phyloP scores from a whole-genome alignment of 768 basidiomycete species.

The Rossbeevera mucosa region DNA sequence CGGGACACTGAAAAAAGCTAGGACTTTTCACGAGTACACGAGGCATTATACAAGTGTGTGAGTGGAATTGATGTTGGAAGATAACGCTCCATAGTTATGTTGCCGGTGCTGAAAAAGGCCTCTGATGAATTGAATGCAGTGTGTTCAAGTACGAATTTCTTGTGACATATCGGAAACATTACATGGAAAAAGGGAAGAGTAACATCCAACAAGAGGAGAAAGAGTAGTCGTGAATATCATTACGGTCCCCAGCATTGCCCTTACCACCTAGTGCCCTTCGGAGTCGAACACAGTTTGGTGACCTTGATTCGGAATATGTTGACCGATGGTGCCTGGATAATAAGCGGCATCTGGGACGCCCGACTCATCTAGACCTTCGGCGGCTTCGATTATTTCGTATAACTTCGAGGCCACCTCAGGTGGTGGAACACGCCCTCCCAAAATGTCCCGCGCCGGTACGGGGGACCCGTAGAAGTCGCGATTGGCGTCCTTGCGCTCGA shows the following conservation, averaged over 20 bases:
- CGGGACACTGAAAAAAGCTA: background rate
- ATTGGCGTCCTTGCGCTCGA: constrained; percentile 95
- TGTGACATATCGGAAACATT: too few relatives aligned
- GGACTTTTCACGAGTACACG: background rate
- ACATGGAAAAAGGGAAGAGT: background rate
- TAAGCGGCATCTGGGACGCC: constrained; percentile 77
- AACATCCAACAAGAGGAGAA: background rate
- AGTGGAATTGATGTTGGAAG: background rate
- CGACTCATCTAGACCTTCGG: constrained; percentile 86
- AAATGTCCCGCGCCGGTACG: constrained; percentile 84
- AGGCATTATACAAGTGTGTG: background rate
- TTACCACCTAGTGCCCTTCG: constrained; percentile 36
- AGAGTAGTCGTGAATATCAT: constrained; percentile 2
- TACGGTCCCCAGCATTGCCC: background rate
- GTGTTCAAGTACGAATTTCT: background rate
- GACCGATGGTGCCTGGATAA: constrained; percentile 63
- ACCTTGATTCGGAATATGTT: constrained; percentile 47
- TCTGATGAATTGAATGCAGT: too few relatives aligned
- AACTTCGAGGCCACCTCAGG: constrained; percentile 90
- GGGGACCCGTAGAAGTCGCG: constrained; percentile 93
- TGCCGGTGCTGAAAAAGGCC: too few relatives aligned
- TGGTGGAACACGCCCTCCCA: constrained; percentile 92
- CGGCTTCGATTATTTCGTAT: constrained; percentile 96
- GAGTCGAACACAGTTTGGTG: constrained; percentile 73
- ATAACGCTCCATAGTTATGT: background rate